Conservation (phyloP, 768 basidiomycete genomes). For the Calocybe indica region DNA sequence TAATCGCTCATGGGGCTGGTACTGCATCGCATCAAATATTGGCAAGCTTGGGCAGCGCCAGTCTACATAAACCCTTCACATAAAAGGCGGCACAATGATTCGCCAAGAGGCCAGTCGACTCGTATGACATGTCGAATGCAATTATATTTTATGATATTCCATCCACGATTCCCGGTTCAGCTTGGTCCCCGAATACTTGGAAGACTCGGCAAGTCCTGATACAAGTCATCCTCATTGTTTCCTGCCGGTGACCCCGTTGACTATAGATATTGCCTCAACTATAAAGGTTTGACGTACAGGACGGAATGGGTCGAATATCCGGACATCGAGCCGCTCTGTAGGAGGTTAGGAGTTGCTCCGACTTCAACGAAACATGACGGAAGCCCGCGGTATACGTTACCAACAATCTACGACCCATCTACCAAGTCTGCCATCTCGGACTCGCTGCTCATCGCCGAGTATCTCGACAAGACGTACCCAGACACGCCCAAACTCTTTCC, state of each 20-base stretch:
- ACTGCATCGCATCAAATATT: no score
- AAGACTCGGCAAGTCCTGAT: conserved; percentile 29
- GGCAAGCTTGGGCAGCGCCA: no score
- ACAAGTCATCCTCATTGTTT: no score
- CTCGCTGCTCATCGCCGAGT: conserved; percentile 30
- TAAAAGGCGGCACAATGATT: no score
- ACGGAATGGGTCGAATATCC: conserved; percentile 40
- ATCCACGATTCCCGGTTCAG: conserved; percentile 11
- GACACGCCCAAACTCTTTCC: conserved; percentile 25
- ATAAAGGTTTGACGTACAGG: conserved; percentile 27
- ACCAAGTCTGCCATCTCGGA: conserved; percentile 29
- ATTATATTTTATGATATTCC: conserved; percentile 1
- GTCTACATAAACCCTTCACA: no score
- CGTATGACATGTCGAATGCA: background rate
- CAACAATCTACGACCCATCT: conserved; percentile 32
- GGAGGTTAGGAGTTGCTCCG: conserved; percentile 23
- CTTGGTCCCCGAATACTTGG: conserved; percentile 42
- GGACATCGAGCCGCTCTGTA: conserved; percentile 28
- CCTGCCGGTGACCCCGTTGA: no score
- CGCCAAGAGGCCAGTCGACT: no score
- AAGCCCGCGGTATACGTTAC: conserved; percentile 27
- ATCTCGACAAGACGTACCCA: conserved; percentile 38
- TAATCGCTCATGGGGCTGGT: no score
- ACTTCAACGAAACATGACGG: conserved; percentile 23
- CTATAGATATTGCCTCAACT: conserved; percentile 22